Percentiles rank a stretch among this genome's conserved stretches.
phyloP scores from a whole-genome alignment of 2,329 filamentous ascomycete genomes.

The Penicillium sp. region DNA sequence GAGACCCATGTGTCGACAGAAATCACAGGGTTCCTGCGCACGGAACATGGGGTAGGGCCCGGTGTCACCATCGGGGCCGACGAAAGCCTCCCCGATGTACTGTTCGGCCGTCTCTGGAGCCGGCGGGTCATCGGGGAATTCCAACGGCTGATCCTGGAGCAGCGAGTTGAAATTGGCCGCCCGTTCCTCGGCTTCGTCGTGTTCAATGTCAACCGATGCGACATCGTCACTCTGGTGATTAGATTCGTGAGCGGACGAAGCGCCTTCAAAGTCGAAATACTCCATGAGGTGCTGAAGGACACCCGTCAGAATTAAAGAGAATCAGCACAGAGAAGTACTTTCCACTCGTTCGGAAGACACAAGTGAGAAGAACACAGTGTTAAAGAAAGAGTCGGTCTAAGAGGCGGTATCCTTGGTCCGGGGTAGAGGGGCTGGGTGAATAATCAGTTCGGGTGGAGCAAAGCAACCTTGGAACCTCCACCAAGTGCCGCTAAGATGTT shows the following conservation, averaged over 20 bases:
- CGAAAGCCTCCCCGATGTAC: slow-evolving; percentile 14
- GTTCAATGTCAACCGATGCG: slow-evolving; percentile 38
- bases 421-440: slow-evolving; percentile 28
- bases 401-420: slow-evolving; percentile 24
- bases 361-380: slow-evolving; percentile 2
- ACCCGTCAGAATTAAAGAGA: neutral
- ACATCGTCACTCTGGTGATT: slow-evolving; percentile 39
- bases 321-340: neutral
- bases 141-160: slow-evolving; percentile 42
- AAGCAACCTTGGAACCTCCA: slow-evolving; percentile 8
- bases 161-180: slow-evolving; percentile 41
- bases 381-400: slow-evolving; percentile 19
- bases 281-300: slow-evolving; percentile 32
- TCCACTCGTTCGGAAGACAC: neutral
- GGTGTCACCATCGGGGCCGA: slow-evolving; percentile 24
- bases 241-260: slow-evolving; percentile 36
- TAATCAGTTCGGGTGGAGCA: slow-evolving; percentile 21
- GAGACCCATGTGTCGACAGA: slow-evolving; percentile 47
- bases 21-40: slow-evolving; percentile 47
- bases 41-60: slow-evolving; percentile 45
- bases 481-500: slow-evolving; percentile 14
- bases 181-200: slow-evolving; percentile 41
- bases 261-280: slow-evolving; percentile 50
- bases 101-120: slow-evolving; percentile 22
- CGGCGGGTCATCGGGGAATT: slow-evolving; percentile 35